Evolutionary conservation across 768 basidiomycete genomes (phyloP).

Genomic region (Wakefieldia striispora): DNA sequence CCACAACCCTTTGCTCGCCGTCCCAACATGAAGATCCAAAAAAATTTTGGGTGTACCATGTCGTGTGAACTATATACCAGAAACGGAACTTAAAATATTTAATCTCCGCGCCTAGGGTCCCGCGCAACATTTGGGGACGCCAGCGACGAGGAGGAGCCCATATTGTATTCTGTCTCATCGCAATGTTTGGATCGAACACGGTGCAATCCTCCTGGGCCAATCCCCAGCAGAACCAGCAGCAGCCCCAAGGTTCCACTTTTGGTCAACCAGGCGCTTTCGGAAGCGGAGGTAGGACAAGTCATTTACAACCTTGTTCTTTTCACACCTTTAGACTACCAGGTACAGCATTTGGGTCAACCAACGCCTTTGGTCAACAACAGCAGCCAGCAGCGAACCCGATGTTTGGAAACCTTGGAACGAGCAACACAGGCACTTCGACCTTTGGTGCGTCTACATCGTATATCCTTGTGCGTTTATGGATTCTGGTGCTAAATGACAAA

Average conservation of each 20-base stretch:
- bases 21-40: not conserved
- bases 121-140: conserved; percentile 12
- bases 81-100: conserved; percentile 17
- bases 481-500: conserved; percentile 4
- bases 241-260: conserved; percentile 56
- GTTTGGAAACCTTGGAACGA: conserved; percentile 62
- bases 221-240: conserved; percentile 62
- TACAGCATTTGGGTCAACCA: conserved; percentile 53
- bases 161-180: conserved; percentile 15
- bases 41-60: conserved; percentile 14
- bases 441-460: conserved; percentile 33
- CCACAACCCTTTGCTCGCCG: not conserved
- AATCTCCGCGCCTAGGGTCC: conserved; percentile 18
- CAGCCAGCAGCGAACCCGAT: conserved; percentile 75
- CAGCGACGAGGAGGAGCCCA: conserved; percentile 25
- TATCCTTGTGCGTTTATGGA: conserved; percentile 2
- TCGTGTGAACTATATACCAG: conserved; percentile 25
- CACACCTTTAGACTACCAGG: conserved; percentile 21
- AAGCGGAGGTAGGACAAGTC: conserved; percentile 39
- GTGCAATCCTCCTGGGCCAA: conserved; percentile 68
- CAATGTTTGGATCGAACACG: conserved; percentile 59
- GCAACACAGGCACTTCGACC: conserved; percentile 31
- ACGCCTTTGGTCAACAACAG: conserved; percentile 64
- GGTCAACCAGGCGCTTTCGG: conserved; percentile 71
- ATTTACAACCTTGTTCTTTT: conserved; percentile 28